Conservation (phyloP, 345 rosid genomes). For the Carallia pectinifolia region DNA sequence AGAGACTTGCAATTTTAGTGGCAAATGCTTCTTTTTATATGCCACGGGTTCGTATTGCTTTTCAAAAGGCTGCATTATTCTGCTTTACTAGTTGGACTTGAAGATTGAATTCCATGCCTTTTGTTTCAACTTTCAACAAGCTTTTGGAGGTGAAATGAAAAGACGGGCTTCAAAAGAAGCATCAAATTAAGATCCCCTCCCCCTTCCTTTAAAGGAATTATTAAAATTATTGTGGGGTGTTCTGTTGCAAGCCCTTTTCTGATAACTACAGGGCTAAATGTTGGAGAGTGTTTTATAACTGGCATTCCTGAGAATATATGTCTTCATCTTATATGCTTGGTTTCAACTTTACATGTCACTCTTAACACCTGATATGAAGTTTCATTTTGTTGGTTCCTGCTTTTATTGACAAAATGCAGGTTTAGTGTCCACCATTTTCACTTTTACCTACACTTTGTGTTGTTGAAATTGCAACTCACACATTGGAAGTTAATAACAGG, state of each 20-base stretch:
- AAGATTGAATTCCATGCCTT: conserved; percentile 4
- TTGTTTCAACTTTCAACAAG: not conserved
- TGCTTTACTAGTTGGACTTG: conserved; percentile 12
- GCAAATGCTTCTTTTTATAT: conserved; percentile 22
- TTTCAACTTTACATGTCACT: conserved; percentile 15
- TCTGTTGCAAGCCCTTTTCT: not conserved
- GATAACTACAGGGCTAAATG: not conserved
- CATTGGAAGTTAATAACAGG: too few species aligned
- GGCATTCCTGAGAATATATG: not conserved
- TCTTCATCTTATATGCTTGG: conserved; percentile 20
- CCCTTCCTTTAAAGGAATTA: conserved; percentile 6
- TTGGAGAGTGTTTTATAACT: not conserved
- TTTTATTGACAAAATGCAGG: not conserved
- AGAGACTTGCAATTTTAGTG: not conserved
- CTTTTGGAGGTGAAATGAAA: not conserved
- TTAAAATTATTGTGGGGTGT: not conserved
- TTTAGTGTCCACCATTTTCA: not conserved
- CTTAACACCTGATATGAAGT: conserved; percentile 1
- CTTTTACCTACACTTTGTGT: not conserved
- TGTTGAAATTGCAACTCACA: too few species aligned
- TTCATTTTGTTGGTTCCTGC: not conserved
- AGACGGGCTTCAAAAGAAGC: not conserved
- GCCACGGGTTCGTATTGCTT: not conserved
- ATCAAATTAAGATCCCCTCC: not conserved
- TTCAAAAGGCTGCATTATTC: conserved; percentile 17